phyloP scores from a whole-genome alignment of 2,329 filamentous ascomycete species.

The Orbilia oligospora region DNA sequence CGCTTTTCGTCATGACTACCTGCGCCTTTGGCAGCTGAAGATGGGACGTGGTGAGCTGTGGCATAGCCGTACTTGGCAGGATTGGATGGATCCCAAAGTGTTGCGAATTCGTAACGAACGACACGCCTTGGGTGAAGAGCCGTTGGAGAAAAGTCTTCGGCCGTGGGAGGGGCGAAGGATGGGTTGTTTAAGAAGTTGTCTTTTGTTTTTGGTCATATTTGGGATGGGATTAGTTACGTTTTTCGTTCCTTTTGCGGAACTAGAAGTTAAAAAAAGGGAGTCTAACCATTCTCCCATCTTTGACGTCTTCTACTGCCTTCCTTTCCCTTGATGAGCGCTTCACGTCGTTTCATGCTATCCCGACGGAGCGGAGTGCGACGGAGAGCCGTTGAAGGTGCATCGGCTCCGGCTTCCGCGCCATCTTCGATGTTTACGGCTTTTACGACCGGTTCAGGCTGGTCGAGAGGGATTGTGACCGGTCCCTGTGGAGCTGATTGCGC shows the following conservation, averaged over 20 bases:
- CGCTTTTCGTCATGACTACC: conserved; percentile 69
- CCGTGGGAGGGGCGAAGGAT: conserved; percentile 83
- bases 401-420: conserved; percentile 5
- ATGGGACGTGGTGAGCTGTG: conserved; percentile 41
- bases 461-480: conserved; percentile 52
- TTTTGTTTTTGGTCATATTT: conserved; percentile 8
- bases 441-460: conserved; percentile 51
- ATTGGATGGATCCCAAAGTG: conserved; percentile 80
- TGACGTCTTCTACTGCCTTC: conserved; percentile 88
- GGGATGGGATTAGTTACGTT: background rate
- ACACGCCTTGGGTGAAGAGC: conserved; percentile 83
- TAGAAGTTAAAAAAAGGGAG: background rate
- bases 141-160: conserved; percentile 84
- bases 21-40: conserved; percentile 69
- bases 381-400: background rate
- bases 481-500: conserved; percentile 2
- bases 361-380: conserved; percentile 44
- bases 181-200: conserved; percentile 90
- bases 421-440: conserved; percentile 41
- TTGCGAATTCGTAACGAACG: conserved; percentile 90
- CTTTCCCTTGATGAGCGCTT: conserved; percentile 86
- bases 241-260: background rate
- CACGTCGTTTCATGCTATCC: conserved; percentile 73
- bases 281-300: conserved; percentile 91
- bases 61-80: conserved; percentile 67